These are phyloP conservation scores for Tolypocladium tropicale DNA, from an alignment of 2,329 filamentous ascomycete genomes.

Conservation along the genomic window DNA sequence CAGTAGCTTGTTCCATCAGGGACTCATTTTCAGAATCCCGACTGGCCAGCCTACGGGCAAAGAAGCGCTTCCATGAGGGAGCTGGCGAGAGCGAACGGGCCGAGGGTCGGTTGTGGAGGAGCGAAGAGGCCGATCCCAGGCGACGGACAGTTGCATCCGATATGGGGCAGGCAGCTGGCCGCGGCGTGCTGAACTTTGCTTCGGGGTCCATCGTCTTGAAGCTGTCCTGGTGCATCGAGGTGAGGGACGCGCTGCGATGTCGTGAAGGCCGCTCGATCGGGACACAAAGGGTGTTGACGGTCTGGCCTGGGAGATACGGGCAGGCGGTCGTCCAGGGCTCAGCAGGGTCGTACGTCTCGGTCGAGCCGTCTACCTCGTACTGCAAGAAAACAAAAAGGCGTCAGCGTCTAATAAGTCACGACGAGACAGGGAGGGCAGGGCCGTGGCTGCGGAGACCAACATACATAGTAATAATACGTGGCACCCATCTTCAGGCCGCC, in stretches of 20 bases:
- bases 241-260: slow-evolving; percentile 55
- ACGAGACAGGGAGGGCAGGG: background rate
- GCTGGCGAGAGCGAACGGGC: slow-evolving; percentile 37
- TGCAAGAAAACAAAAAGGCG: slow-evolving; percentile 22
- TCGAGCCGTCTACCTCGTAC: slow-evolving; percentile 74
- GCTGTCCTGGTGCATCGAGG: slow-evolving; percentile 45
- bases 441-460: slow-evolving; percentile 40
- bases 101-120: slow-evolving; percentile 27
- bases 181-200: slow-evolving; percentile 64
- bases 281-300: slow-evolving; percentile 74
- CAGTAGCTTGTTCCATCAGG: slow-evolving; percentile 1
- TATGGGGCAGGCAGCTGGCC: slow-evolving; percentile 36
- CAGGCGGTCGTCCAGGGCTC: slow-evolving; percentile 69
- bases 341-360: slow-evolving; percentile 64
- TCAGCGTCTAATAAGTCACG: background rate
- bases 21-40: slow-evolving; percentile 19
- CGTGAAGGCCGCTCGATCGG: slow-evolving; percentile 56
- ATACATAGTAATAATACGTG: slow-evolving; percentile 95
- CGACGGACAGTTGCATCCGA: slow-evolving; percentile 12
- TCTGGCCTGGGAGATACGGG: slow-evolving; percentile 79
- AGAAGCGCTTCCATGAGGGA: slow-evolving; percentile 41
- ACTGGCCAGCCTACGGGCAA: slow-evolving; percentile 29
- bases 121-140: slow-evolving; percentile 19
- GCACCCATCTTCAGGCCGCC: slow-evolving; percentile 86
- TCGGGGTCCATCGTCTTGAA: slow-evolving; percentile 68